These are phyloP conservation scores for Capsella rubella DNA, from an alignment of 441 rosid species.

Conservation along the genomic window DNA sequence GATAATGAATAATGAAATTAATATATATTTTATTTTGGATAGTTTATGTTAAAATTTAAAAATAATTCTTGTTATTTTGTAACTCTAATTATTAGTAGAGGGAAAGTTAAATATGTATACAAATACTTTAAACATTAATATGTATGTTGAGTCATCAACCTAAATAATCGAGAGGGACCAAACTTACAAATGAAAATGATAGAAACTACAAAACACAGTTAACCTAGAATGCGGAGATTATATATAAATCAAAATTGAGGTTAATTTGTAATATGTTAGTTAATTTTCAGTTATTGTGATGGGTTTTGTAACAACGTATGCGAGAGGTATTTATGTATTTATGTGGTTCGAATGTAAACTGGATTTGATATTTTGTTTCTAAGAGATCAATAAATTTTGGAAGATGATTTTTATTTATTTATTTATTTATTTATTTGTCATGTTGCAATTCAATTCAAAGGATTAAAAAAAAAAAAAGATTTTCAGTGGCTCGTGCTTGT, in stretches of 20 bases:
- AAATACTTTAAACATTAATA: no score
- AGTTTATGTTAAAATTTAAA: no score
- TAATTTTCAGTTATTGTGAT: not conserved
- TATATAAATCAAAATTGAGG: not conserved
- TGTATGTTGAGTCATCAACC: not conserved
- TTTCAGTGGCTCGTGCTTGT: constrained; percentile 21
- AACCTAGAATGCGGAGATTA: not conserved
- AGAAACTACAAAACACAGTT: not conserved
- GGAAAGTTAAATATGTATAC: no score
- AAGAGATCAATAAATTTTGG: not conserved
- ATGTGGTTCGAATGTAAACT: not conserved
- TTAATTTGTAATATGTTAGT: not conserved
- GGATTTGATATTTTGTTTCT: constrained; percentile 4
- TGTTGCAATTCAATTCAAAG: constrained; percentile 11
- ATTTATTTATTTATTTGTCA: not conserved
- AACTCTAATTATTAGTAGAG: no score
- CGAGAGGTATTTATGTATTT: not conserved
- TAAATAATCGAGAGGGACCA: not conserved
- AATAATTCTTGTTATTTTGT: no score
- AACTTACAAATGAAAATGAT: not conserved
- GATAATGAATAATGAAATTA: no score
- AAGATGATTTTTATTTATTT: not conserved
- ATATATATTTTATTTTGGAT: no score
- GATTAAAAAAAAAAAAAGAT: not conserved
- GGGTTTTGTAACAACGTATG: not conserved